Evolutionary conservation across 257 asterid species (phyloP).

Genomic region (Jacaranda copaia): DNA sequence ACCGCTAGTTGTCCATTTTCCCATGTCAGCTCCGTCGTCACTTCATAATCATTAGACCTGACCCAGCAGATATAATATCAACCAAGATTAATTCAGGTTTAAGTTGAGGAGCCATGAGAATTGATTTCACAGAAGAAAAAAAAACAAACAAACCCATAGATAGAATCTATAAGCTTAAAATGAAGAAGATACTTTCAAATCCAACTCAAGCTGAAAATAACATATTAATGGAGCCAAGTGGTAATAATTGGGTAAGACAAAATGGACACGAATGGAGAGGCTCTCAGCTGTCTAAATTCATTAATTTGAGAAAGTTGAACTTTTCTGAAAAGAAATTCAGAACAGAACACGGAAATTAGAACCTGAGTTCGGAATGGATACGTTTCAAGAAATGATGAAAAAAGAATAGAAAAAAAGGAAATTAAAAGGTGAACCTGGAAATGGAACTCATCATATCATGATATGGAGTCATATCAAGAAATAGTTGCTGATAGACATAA

Average conservation of each 20-base stretch:
- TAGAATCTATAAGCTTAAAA: not conserved
- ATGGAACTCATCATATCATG: slow-evolving; percentile 37
- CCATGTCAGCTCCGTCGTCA: slow-evolving; percentile 62
- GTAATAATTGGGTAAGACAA: too few relatives aligned
- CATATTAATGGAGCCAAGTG: too few relatives aligned
- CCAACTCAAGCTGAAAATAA: too few relatives aligned
- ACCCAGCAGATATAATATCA: not conserved
- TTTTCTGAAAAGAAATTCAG: too few relatives aligned
- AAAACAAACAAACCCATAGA: too few relatives aligned
- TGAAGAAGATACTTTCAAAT: not conserved
- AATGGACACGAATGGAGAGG: too few relatives aligned
- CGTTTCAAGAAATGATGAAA: not conserved
- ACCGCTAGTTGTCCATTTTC: slow-evolving; percentile 60
- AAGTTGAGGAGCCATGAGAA: too few relatives aligned
- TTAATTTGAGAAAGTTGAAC: too few relatives aligned
- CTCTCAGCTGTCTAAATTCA: too few relatives aligned
- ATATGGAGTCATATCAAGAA: slow-evolving; percentile 23
- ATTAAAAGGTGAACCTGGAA: slow-evolving; percentile 34
- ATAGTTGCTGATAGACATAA: not conserved
- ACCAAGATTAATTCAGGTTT: too few relatives aligned
- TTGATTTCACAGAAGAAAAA: too few relatives aligned
- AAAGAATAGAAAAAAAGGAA: not conserved
- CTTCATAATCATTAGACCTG: slow-evolving; percentile 55
- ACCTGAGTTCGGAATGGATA: not conserved
- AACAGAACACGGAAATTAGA: too few relatives aligned